Percentiles rank a stretch among this genome's conserved stretches.
These are phyloP conservation scores for Pilatotrama ljubarskyi DNA, from an alignment of 768 basidiomycete genomes.

Conservation along the genomic window DNA sequence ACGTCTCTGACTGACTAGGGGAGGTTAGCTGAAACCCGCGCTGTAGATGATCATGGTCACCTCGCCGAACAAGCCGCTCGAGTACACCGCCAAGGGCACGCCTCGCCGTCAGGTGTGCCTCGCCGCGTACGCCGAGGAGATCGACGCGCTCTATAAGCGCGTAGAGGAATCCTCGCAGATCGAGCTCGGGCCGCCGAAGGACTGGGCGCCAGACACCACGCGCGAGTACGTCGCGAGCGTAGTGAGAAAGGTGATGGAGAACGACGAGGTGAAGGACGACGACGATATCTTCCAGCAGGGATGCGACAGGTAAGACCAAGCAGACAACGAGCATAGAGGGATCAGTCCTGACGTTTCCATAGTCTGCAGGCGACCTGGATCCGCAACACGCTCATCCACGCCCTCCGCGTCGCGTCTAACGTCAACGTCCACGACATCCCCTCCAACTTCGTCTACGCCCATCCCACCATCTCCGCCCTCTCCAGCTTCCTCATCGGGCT, in stretches of 20 bases:
- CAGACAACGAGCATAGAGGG: no score
- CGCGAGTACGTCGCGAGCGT: slow-evolving; percentile 35
- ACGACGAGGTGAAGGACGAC: slow-evolving; percentile 28
- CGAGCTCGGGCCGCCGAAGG: slow-evolving; percentile 29
- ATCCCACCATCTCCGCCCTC: slow-evolving; percentile 24
- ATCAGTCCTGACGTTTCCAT: neutral
- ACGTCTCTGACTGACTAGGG: neutral
- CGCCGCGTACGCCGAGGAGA: slow-evolving; percentile 40
- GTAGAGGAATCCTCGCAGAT: slow-evolving; percentile 37
- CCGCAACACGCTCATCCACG: slow-evolving; percentile 28
- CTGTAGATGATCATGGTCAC: slow-evolving; percentile 37
- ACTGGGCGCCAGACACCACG: slow-evolving; percentile 28
- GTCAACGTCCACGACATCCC: slow-evolving; percentile 14
- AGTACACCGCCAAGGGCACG: slow-evolving; percentile 36
- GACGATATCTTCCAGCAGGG: slow-evolving; percentile 44
- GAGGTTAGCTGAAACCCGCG: neutral
- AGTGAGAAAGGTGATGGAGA: slow-evolving; percentile 36
- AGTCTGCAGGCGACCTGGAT: slow-evolving; percentile 29
- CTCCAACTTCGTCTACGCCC: slow-evolving; percentile 24
- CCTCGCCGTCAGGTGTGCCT: slow-evolving; percentile 31
- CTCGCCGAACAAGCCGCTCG: slow-evolving; percentile 32
- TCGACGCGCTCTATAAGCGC: slow-evolving; percentile 37
- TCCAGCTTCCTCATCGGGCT: slow-evolving; percentile 2
- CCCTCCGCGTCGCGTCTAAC: slow-evolving; percentile 22
- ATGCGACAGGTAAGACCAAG: slow-evolving; percentile 37